These are phyloP conservation scores for Ophiostoma tasmaniense DNA, from an alignment of 2,329 filamentous ascomycete genomes.

Conservation along the genomic window DNA sequence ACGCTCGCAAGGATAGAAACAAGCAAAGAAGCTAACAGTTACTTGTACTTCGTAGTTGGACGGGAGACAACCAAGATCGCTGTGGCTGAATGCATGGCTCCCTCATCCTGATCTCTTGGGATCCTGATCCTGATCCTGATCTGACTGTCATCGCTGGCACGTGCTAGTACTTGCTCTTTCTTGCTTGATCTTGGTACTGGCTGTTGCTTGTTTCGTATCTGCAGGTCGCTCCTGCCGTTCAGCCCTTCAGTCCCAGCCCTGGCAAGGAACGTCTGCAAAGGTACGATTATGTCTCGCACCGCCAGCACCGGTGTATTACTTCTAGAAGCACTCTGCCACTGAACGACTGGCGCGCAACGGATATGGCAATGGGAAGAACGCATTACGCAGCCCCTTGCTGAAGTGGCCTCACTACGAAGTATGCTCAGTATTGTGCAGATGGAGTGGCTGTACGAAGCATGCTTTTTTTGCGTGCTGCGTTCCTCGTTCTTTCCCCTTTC, in stretches of 20 bases:
- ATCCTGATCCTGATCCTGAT: not conserved
- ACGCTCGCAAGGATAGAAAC: not conserved
- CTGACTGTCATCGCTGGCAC: not conserved
- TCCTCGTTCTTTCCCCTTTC: not conserved
- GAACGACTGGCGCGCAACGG: not conserved
- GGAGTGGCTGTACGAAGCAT: not conserved
- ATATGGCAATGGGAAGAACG: not conserved
- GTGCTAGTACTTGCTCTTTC: not conserved
- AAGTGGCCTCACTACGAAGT: not conserved
- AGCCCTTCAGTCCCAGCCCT: not conserved
- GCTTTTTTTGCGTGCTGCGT: not conserved
- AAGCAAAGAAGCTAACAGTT: too few relatives aligned
- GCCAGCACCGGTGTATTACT: not conserved
- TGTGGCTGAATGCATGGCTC: not conserved
- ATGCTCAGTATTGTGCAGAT: not conserved
- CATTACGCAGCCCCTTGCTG: not conserved
- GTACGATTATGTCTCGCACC: not conserved
- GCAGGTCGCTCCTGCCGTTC: not conserved
- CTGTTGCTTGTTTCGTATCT: not conserved
- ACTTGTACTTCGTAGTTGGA: not conserved
- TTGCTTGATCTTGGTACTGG: not conserved
- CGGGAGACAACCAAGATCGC: not conserved
- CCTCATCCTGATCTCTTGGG: not conserved
- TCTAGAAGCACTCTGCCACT: not conserved
- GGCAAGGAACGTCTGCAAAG: not conserved